Evolutionary conservation across 257 asterid genomes (phyloP), one percentile per base, ranked within the genome.

Genomic region (Solanum pimpinellifolium): DNA sequence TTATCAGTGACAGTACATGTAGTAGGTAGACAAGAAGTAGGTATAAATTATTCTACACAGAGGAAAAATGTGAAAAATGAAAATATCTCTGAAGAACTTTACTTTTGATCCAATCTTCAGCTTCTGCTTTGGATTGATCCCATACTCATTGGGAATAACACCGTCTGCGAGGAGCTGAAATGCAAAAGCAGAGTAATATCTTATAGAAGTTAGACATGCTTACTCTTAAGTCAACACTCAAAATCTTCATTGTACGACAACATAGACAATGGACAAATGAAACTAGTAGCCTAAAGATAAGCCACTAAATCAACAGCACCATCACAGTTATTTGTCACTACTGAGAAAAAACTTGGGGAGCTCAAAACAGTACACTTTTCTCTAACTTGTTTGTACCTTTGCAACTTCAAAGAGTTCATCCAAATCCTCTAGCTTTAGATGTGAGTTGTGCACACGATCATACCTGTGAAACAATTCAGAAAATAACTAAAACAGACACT

Each of bases 81-180:
- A 47, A 78, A 12, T 78, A 47, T 42, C 72, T 49, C 29, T 70
- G 27, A 87, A 39, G 81, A 59, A 68, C 49, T 70, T 83, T 87
- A 96, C 99, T 94, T 96, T 94, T 7, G 99, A 96, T 85, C 99
- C 99, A 86, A 94, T 95, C 93, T 95, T 95, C 88, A 96, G 87
- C 89, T 94, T 96, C 88, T 95, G 98, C 90, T 78, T 89, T 33
- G 98, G 98, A 87, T 95, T 96, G 90, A 95, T 94, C 84, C 98
- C 98, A 85, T 95, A 96, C 90, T 95, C 99, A 78, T 95, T 94
- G 59, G 97, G 98, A 86, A 95, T 94, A 85, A 94, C 98, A 83
- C 98, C 98, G 87, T 93, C 99, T 87, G 98, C 98, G 89, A 96
- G 97, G 88, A 92, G 91, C 98, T 96, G 93, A 83, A 90, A 78